A percentile compares a stretch with the other conserved stretches of the same genome.
Conservation (phyloP, 441 rosid species). For the Geranium incanum region DNA sequence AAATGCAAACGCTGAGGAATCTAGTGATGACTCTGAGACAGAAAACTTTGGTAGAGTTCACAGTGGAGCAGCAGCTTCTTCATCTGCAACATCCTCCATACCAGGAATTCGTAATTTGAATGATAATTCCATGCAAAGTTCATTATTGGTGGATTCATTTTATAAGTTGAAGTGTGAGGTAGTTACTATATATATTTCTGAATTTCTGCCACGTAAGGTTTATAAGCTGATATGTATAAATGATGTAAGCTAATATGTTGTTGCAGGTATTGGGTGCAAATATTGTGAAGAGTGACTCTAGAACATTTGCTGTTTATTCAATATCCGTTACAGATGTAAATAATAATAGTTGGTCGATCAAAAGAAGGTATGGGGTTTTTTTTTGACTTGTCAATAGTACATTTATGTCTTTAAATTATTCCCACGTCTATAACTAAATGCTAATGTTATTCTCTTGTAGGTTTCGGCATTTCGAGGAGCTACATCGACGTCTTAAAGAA, state of each 20-base stretch:
- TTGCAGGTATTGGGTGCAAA: conserved; percentile 96
- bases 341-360: conserved; percentile 90
- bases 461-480: conserved; percentile 99
- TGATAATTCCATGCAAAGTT: conserved; percentile 40
- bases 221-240: conserved; percentile 16
- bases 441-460: conserved; percentile 31
- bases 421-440: conserved; percentile 14
- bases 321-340: conserved; percentile 81
- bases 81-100: conserved; percentile 47
- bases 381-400: conserved; percentile 11
- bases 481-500: conserved; percentile 89
- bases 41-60: conserved; percentile 52
- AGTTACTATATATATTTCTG: conserved; percentile 23
- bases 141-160: conserved; percentile 68
- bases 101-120: conserved; percentile 38
- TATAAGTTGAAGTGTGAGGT: conserved; percentile 95
- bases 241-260: conserved; percentile 27
- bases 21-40: conserved; percentile 62
- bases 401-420: neutral
- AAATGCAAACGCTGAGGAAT: conserved; percentile 36
- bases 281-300: conserved; percentile 86
- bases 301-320: conserved; percentile 88
- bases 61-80: conserved; percentile 67
- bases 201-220: conserved; percentile 18
- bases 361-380: conserved; percentile 67